Base-by-base conservation (phyloP, 768 basidiomycete genomes). In the Auriscalpium orientale region DNA sequence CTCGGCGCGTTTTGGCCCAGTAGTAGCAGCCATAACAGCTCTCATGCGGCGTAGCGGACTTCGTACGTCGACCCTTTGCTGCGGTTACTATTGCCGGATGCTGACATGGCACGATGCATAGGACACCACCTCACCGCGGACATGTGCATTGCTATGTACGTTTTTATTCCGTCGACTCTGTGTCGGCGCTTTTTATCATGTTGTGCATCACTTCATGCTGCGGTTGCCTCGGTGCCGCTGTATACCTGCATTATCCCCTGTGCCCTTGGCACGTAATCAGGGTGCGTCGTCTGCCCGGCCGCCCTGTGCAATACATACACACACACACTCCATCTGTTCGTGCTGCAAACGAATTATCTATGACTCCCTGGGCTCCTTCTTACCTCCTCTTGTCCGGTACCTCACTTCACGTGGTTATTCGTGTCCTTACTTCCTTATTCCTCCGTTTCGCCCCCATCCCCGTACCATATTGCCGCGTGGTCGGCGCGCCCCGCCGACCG, bases 1-100 rank as follows among this genome's bases (percentile, higher is more conserved):
- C 65, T 93, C 18, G 87, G 89, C 20, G 72, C 78, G 20, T 71
- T 85, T 57, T 85, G 82, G 83, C 70, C 71, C 55, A 64, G 40
- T 46, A 64, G 68, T 35, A 49, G 46, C 46, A 58, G 44, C 60
- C 3, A 54, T 49, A 37, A 40, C 57, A 33, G 51, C 49, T 52
- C 52, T n/a, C 49, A 45, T 11, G 44, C 57, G n/a, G 47, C 56
- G 53, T 59, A 46, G 46, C 34, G 5, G 40, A 16, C 40, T 46
- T n/a, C 13, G 18, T 50, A 48, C 33, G 47, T 40, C 5, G 20
- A 15, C 44, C 46, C n/a, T 8, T 8, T 9, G 35, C 53, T 53
- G n/a, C 12, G 38, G 1, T 20, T 22, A 11, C 21, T 37, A 12
- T 15, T 12, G 13, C 33, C 11, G 28, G 28, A 28, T n/a, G 16